These are phyloP conservation scores for Saccharomyces pastorianus DNA, from an alignment of 1,139 yeast genomes.

Conservation along the genomic window DNA sequence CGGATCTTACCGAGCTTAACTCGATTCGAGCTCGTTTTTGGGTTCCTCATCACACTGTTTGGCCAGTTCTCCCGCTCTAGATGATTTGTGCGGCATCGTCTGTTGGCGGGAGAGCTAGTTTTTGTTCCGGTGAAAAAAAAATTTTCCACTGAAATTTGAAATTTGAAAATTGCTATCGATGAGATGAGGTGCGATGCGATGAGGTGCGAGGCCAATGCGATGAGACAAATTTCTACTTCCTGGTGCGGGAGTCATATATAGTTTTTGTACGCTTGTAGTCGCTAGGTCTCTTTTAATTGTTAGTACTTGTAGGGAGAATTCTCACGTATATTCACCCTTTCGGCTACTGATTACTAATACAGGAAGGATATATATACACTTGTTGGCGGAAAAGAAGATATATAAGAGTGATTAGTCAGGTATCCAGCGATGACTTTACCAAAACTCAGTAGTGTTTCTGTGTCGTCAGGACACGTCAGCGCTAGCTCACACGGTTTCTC, in stretches of 20 bases:
- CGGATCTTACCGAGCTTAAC: not conserved
- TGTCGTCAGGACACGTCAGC: not conserved
- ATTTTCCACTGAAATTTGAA: not conserved
- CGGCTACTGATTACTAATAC: not conserved
- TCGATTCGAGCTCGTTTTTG: not conserved
- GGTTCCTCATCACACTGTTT: not conserved
- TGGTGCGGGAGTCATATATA: not conserved
- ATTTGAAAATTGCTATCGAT: not conserved
- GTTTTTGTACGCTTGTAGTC: not conserved
- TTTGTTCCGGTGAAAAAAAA: not conserved
- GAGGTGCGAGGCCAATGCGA: not conserved
- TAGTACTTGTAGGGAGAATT: not conserved
- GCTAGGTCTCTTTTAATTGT: not conserved
- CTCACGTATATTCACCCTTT: not conserved
- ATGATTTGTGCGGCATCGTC: not conserved
- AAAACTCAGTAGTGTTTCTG: not conserved
- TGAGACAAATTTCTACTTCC: not conserved
- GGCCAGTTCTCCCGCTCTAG: not conserved
- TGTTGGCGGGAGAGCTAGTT: not conserved
- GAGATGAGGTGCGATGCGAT: slow-evolving; percentile 1
- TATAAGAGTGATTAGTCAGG: too few relatives aligned
- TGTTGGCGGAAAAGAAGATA: not conserved
- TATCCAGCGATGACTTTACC: not conserved
- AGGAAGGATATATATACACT: not conserved
- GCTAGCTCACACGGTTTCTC: not conserved